Evolutionary conservation across 2,329 filamentous ascomycete genomes (phyloP).

Genomic region (Pyricularia grisea): DNA sequence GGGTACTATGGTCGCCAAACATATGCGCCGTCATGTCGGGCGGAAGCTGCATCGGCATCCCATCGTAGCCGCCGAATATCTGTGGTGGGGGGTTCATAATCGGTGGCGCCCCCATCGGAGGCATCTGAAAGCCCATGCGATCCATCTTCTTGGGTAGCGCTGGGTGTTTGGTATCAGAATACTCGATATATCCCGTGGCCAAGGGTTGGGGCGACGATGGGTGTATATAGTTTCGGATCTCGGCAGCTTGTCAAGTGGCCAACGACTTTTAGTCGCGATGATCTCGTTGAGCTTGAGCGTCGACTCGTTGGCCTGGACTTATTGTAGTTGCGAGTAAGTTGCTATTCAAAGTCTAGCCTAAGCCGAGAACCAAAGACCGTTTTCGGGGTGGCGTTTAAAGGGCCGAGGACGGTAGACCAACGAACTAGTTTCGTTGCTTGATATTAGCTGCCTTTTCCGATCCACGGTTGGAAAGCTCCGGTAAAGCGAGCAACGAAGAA

Average conservation of each 20-base stretch:
- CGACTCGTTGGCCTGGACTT: neutral
- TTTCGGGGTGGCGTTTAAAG: neutral
- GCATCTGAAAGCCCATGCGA: slow-evolving; percentile 49
- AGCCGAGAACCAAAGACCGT: neutral
- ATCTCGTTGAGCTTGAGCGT: neutral
- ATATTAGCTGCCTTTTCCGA: neutral
- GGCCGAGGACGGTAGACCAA: neutral
- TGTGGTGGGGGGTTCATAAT: slow-evolving; percentile 61
- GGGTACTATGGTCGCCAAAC: slow-evolving; percentile 45
- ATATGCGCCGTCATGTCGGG: slow-evolving; percentile 47
- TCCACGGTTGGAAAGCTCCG: neutral
- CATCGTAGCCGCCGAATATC: slow-evolving; percentile 56
- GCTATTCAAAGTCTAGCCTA: neutral
- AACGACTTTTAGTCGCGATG: neutral
- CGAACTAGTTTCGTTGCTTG: neutral
- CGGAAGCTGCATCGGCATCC: slow-evolving; percentile 45
- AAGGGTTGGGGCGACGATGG: neutral
- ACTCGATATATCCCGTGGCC: neutral
- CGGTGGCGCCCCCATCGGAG: slow-evolving; percentile 41
- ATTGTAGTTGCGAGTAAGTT: neutral
- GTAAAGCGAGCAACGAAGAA: neutral
- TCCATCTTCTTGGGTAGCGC: slow-evolving; percentile 28
- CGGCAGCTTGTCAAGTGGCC: neutral
- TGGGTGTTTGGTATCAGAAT: neutral
- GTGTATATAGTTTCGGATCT: neutral